Evolutionary conservation across 306 rosid genomes (phyloP).

Genomic region (Echinosophora koreensis): DNA sequence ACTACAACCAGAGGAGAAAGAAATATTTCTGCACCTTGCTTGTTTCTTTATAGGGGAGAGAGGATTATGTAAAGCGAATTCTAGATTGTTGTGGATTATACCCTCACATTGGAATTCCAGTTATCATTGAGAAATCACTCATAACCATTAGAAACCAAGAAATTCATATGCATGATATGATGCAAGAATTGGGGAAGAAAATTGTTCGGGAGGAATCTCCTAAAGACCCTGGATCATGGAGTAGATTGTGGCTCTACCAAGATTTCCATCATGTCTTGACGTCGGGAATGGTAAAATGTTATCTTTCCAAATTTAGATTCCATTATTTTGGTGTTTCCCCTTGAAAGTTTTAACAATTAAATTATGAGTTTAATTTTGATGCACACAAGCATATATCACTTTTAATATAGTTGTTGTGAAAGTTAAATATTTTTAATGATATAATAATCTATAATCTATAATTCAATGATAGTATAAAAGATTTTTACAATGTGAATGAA

Average conservation of each 20-base stretch:
- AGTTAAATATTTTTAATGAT: no score
- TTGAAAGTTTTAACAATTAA: no score
- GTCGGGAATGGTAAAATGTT: neutral
- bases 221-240: neutral
- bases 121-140: neutral
- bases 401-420: no score
- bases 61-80: neutral
- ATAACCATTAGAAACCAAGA: neutral
- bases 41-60: neutral
- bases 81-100: neutral
- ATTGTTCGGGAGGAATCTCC: neutral
- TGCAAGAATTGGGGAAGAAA: neutral
- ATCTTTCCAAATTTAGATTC: neutral
- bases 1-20: neutral
- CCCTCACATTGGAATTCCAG: neutral
- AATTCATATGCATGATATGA: constrained; percentile 7
- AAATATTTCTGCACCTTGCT: neutral
- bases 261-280: neutral
- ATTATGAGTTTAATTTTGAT: no score
- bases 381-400: neutral
- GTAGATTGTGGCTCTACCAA: neutral
- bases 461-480: no score
- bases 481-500: no score
- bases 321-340: neutral
- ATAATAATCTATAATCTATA: no score